Conservation (phyloP, 2,329 filamentous ascomycete species). For the Passalora sequoiae region DNA sequence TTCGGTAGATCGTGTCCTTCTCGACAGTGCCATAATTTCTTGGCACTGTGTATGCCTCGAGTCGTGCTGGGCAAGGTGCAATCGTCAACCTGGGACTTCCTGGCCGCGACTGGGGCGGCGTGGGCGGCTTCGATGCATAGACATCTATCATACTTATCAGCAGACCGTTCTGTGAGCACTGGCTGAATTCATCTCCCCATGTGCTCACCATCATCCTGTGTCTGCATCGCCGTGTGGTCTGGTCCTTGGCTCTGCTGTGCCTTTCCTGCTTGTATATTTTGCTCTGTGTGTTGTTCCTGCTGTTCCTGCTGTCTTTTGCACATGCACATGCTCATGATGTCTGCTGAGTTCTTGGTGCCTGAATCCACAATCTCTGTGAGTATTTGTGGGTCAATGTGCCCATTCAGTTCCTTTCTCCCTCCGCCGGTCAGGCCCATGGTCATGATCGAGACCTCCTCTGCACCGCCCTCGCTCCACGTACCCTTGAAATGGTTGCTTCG, state of each 20-base stretch:
- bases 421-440: not conserved
- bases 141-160: no score
- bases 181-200: not conserved
- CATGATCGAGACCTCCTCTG: slow-evolving; percentile 2
- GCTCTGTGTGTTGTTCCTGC: no score
- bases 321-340: no score
- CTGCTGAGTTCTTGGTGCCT: not conserved
- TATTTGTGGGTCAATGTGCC: slow-evolving; percentile 2
- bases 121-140: slow-evolving; percentile 22
- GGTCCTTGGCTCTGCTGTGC: not conserved
- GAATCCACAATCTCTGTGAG: not conserved
- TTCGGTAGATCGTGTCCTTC: slow-evolving; percentile 69
- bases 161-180: not conserved
- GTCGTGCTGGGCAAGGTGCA: slow-evolving; percentile 30
- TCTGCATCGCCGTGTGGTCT: not conserved
- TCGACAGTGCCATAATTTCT: slow-evolving; percentile 72
- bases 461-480: slow-evolving; percentile 3
- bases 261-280: no score
- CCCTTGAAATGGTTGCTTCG: slow-evolving; percentile 5
- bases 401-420: slow-evolving; percentile 2
- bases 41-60: slow-evolving; percentile 46
- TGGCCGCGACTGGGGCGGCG: slow-evolving; percentile 23
- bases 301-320: no score
- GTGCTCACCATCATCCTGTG: not conserved
- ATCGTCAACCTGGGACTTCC: slow-evolving; percentile 21